Percentiles rank a stretch among this genome's conserved stretches.
Evolutionary conservation across 345 rosid species (phyloP).

Genomic region (Populus simonii): DNA sequence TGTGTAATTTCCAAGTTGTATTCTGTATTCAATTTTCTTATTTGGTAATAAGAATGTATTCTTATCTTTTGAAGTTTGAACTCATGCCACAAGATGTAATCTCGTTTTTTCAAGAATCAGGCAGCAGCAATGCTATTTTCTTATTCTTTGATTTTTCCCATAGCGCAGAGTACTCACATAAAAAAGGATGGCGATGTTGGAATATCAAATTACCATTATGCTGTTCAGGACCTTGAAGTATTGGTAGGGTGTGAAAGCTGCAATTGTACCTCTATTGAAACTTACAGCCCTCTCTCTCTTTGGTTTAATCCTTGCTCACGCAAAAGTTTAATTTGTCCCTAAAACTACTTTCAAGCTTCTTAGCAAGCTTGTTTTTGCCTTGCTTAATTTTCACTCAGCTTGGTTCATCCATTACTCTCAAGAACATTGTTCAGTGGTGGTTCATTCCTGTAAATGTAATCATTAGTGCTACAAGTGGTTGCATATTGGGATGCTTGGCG

Average conservation of each 20-base stretch:
- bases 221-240: no score
- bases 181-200: no score
- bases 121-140: neutral
- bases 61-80: no score
- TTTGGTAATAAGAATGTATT: neutral
- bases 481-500: conserved; percentile 28
- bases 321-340: conserved; percentile 31
- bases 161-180: no score
- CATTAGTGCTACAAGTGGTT: conserved; percentile 32
- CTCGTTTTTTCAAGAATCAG: neutral
- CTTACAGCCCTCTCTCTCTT: conserved; percentile 32
- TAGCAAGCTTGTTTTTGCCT: conserved; percentile 38
- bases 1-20: conserved; percentile 13
- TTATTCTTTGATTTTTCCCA: no score
- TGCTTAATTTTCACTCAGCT: conserved; percentile 40
- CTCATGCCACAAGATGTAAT: no score
- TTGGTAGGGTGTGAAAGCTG: conserved; percentile 6
- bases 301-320: conserved; percentile 29
- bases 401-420: conserved; percentile 22
- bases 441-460: conserved; percentile 41
- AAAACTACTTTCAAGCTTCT: conserved; percentile 32
- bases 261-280: conserved; percentile 34
- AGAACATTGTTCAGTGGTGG: conserved; percentile 34
- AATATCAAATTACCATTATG: no score
- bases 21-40: neutral